A percentile compares a stretch with the other conserved stretches of the same genome.
These are phyloP conservation scores for Heliocybe sulcata DNA, from an alignment of 1,284 basidiomycete genomes.

Conservation along the genomic window DNA sequence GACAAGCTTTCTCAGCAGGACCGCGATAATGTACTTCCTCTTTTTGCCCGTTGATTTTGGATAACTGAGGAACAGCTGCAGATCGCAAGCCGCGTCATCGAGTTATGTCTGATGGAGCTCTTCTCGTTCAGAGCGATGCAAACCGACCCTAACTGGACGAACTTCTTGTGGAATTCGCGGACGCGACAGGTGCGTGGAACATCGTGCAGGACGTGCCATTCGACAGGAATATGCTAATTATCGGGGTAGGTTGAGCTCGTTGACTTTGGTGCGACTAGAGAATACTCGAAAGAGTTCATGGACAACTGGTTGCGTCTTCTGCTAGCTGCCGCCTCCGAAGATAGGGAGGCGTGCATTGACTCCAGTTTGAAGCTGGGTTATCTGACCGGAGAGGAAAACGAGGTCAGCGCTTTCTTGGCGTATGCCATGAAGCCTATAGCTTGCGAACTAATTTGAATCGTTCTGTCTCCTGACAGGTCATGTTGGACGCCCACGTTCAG, in stretches of 20 bases:
- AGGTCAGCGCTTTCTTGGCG: too few species aligned
- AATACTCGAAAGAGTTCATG: conserved; percentile 85
- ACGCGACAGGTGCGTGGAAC: conserved; percentile 39
- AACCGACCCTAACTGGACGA: conserved; percentile 98
- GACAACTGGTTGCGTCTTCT: conserved; percentile 83
- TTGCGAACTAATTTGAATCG: neutral
- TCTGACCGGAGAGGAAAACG: conserved; percentile 83
- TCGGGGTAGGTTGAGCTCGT: conserved; percentile 72
- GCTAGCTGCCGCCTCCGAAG: conserved; percentile 67
- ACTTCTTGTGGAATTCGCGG: conserved; percentile 83
- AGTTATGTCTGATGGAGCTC: conserved; percentile 86
- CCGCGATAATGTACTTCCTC: conserved; percentile 61
- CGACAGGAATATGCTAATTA: neutral
- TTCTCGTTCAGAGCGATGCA: conserved; percentile 95
- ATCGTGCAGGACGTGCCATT: neutral
- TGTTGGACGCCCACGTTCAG: conserved; percentile 84
- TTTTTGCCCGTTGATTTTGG: neutral
- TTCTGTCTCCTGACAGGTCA: conserved; percentile 40
- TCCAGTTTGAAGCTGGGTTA: conserved; percentile 84
- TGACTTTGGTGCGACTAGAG: conserved; percentile 93
- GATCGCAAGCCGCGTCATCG: conserved; percentile 82
- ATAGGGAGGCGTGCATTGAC: conserved; percentile 62
- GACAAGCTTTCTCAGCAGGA: conserved; percentile 50
- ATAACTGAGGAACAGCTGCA: conserved; percentile 22
- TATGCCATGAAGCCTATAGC: too few species aligned